Evolutionary conservation across 805 yeast genomes (phyloP), one percentile per base, ranked within the genome.

Genomic region (Schizosaccharomyces cryophilus): DNA sequence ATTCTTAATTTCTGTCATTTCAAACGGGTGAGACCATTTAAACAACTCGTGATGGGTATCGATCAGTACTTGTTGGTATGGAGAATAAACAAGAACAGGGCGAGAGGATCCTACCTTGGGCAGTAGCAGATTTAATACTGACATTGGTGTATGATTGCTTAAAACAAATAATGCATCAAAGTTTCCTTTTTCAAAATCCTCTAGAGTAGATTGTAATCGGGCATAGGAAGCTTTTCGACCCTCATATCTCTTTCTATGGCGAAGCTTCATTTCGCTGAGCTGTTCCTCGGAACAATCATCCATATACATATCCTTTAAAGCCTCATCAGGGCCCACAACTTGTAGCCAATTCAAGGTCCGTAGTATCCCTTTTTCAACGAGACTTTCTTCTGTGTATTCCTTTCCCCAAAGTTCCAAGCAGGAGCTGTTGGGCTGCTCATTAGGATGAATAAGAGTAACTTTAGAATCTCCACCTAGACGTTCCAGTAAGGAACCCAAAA

Each of bases 401-500:
- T 21, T 17, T 17, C 56, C 56, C 56, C 56, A 51, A 51, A 24
- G 31, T 21, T 56, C 60, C 30, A 56, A 35, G 13, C 42, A 40
- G 9, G 60, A 56, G 31, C 83, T 73, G 68, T 89, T 89, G 1
- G 95, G 82, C 68, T 90, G 96, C 70, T 93, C 98, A 70, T 87
- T 87, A 69, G 93, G 98, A 71, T 93, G 96, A 1, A 83, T 75
- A 24, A 87, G 77, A 2, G 87, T 76, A 55, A 93, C 80, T 61
- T 80, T 73, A 15, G 95, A 95, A 1, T 68, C 70, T 4, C 60
- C 80, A 63, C 81, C 81, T 90, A 94, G 86, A 68, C 96, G 77
- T 69, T 93, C 99, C 71, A 93, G 69, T 77, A 93, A 75, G 3
- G 95, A 87, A 63, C 85, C 85, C 5, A 85, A 79, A 0, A 93